Conservation (phyloP, 192 early-diverging fungal genomes). For the Umbelopsis isabellina region DNA sequence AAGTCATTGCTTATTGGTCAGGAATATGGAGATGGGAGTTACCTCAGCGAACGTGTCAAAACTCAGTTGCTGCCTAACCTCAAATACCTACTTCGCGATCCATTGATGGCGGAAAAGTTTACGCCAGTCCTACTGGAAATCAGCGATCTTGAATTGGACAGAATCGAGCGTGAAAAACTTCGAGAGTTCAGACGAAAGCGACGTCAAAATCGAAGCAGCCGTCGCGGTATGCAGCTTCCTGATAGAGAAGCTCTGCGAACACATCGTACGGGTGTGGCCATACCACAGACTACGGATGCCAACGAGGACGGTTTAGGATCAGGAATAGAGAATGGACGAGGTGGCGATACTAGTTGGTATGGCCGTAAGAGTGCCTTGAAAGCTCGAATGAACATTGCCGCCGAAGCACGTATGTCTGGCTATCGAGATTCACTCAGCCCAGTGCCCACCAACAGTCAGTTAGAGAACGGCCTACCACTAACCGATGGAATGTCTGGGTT, state of each 20-base stretch:
- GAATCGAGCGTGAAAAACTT: constrained; percentile 83
- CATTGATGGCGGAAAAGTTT: constrained; percentile 53
- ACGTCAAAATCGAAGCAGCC: constrained; percentile 72
- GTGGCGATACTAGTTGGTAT: constrained; percentile 14
- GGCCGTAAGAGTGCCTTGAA: constrained; percentile 28
- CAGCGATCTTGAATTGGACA: constrained; percentile 73
- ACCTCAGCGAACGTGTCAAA: constrained; percentile 75
- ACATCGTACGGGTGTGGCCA: constrained; percentile 53
- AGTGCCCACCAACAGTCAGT: neutral
- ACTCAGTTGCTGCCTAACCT: constrained; percentile 72
- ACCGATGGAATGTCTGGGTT: neutral
- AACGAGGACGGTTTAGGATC: neutral
- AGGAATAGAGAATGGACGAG: constrained; percentile 16
- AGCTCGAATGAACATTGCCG: constrained; percentile 36
- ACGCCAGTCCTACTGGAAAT: constrained; percentile 69
- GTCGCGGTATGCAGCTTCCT: constrained; percentile 64
- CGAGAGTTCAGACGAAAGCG: constrained; percentile 76
- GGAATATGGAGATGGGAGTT: constrained; percentile 73
- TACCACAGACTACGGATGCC: constrained; percentile 27
- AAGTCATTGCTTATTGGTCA: constrained; percentile 85
- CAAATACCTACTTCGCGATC: constrained; percentile 50
- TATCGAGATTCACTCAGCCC: constrained; percentile 15
- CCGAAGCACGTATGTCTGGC: constrained; percentile 27
- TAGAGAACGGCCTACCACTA: neutral
- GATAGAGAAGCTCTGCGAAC: constrained; percentile 74